These are phyloP conservation scores for Cryptomeria japonica DNA, from an alignment of 75 land plant genomes.

Conservation along the genomic window DNA sequence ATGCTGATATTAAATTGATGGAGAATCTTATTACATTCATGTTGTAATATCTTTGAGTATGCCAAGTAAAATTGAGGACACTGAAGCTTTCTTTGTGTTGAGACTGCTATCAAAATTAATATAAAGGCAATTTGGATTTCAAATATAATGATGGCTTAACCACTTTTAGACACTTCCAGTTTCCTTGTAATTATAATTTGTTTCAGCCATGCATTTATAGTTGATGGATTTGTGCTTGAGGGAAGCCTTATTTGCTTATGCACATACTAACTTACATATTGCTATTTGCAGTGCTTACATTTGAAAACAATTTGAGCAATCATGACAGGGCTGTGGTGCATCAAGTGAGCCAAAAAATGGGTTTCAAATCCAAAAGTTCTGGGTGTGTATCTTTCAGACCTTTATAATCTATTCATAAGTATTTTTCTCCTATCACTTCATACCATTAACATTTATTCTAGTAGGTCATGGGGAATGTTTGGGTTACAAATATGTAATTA, in stretches of 20 bases:
- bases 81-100: background rate
- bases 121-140: background rate
- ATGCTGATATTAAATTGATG: background rate
- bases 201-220: background rate
- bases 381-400: constrained; percentile 22
- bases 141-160: background rate
- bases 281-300: constrained; percentile 34
- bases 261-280: background rate
- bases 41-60: background rate
- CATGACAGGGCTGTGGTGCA: constrained; percentile 52
- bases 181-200: background rate
- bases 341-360: constrained; percentile 36
- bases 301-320: constrained; percentile 41
- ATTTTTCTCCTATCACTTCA: background rate
- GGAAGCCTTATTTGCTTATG: background rate
- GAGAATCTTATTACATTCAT: background rate
- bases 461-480: background rate
- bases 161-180: background rate
- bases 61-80: background rate
- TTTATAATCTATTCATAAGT: background rate
- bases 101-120: background rate
- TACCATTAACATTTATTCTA: background rate
- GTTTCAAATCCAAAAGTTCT: constrained; percentile 41
- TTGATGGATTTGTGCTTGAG: background rate
- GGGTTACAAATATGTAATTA: background rate